Percentiles rank a stretch among this genome's conserved stretches.
Evolutionary conservation across 495 filamentous ascomycete genomes (phyloP).

Genomic region (Jackrogersella minutella): DNA sequence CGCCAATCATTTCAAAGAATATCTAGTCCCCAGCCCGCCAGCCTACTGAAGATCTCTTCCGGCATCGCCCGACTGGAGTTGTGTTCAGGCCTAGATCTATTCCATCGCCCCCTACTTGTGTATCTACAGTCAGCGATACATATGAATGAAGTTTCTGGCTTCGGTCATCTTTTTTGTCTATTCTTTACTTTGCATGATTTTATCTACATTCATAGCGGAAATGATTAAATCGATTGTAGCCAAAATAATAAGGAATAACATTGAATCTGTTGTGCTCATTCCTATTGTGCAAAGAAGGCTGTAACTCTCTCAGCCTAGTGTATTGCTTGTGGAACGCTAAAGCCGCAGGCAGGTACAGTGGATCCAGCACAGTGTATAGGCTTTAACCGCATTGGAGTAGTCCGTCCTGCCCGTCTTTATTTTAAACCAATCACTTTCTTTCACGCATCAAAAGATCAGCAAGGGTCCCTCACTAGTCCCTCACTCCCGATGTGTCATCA

Average conservation of each 20-base stretch:
- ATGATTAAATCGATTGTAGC: no score
- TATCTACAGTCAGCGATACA: no score
- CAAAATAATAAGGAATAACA: no score
- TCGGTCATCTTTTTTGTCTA: no score
- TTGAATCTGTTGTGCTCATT: constrained; percentile 4
- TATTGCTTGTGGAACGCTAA: not conserved
- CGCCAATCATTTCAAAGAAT: constrained; percentile 20
- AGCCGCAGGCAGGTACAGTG: not conserved
- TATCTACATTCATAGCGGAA: no score
- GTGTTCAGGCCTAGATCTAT: constrained; percentile 30
- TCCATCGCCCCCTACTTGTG: not conserved
- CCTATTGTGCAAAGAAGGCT: constrained; percentile 1
- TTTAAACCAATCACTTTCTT: constrained; percentile 19
- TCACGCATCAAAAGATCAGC: constrained; percentile 11
- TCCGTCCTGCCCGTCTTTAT: not conserved
- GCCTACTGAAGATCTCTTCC: constrained; percentile 38
- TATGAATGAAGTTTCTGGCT: no score
- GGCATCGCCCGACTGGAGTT: constrained; percentile 37
- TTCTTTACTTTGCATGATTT: no score
- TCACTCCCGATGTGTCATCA: constrained; percentile 39
- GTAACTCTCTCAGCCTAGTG: constrained; percentile 1
- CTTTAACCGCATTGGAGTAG: constrained; percentile 20
- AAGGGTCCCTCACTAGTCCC: constrained; percentile 28
- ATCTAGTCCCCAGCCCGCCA: constrained; percentile 21
- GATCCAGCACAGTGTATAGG: constrained; percentile 16